phyloP scores from a whole-genome alignment of 495 filamentous ascomycete genomes.

The Penicillium cataractarum region DNA sequence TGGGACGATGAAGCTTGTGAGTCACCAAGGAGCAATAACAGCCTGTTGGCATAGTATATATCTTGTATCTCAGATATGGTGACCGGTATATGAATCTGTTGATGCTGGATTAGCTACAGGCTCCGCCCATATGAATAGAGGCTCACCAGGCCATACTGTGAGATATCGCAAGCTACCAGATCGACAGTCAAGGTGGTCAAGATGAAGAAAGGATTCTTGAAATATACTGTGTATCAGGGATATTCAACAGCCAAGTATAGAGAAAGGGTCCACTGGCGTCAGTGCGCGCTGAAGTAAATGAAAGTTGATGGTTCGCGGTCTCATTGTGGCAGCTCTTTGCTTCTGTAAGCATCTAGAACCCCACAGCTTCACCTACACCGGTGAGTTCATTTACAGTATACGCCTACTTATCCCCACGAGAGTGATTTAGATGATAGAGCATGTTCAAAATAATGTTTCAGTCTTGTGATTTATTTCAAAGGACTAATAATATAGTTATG shows the following conservation, averaged over 20 bases:
- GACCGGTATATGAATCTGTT: background rate
- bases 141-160: background rate
- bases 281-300: background rate
- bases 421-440: too few species aligned
- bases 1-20: too few species aligned
- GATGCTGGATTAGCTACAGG: background rate
- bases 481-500: too few species aligned
- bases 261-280: background rate
- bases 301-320: background rate
- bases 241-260: background rate
- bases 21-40: background rate
- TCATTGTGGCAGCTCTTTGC: background rate
- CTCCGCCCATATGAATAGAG: background rate
- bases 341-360: slow-evolving; percentile 5
- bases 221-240: background rate
- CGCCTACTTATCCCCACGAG: background rate
- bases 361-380: background rate
- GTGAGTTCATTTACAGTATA: background rate
- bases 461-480: background rate
- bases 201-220: background rate
- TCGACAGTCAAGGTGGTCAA: background rate
- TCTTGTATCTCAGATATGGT: background rate
- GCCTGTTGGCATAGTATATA: background rate
- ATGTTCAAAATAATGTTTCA: background rate
- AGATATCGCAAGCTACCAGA: background rate